Evolutionary conservation across 768 basidiomycete genomes (phyloP).

Genomic region (Suillus fuscotomentosus): DNA sequence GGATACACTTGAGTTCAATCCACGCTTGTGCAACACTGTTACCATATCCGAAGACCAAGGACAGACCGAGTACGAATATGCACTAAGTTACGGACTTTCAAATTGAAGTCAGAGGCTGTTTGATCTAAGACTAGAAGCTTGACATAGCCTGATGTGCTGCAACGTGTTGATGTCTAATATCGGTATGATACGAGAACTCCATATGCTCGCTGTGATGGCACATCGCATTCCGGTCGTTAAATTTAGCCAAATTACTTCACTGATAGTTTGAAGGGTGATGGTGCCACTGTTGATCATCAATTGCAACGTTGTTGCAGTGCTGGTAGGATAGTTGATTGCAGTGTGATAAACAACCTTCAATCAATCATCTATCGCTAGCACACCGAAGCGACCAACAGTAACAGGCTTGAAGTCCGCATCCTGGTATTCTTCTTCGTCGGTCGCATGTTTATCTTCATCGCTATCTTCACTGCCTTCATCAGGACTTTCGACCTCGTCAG

Average conservation of each 20-base stretch:
- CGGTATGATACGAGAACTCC: neutral
- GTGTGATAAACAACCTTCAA: neutral
- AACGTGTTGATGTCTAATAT: neutral
- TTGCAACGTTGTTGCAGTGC: neutral
- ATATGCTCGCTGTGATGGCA: neutral
- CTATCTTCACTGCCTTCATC: constrained; percentile 10
- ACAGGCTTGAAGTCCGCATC: constrained; percentile 9
- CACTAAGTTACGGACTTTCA: neutral
- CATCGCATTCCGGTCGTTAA: neutral
- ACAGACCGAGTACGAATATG: neutral
- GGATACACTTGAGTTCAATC: neutral
- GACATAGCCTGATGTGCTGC: neutral
- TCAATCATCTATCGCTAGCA: constrained; percentile 25
- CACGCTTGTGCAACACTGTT: neutral
- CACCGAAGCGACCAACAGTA: constrained; percentile 27
- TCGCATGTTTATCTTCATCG: constrained; percentile 1
- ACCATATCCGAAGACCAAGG: neutral
- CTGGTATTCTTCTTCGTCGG: constrained; percentile 6
- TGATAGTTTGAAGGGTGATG: neutral
- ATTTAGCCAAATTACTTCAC: neutral
- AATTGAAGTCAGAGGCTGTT: neutral
- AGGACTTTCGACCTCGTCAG: constrained; percentile 19
- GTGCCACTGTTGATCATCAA: neutral
- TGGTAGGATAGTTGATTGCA: neutral
- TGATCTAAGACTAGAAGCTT: neutral